Conservation (phyloP, 441 rosid species). For the Gossypium lobatum region DNA sequence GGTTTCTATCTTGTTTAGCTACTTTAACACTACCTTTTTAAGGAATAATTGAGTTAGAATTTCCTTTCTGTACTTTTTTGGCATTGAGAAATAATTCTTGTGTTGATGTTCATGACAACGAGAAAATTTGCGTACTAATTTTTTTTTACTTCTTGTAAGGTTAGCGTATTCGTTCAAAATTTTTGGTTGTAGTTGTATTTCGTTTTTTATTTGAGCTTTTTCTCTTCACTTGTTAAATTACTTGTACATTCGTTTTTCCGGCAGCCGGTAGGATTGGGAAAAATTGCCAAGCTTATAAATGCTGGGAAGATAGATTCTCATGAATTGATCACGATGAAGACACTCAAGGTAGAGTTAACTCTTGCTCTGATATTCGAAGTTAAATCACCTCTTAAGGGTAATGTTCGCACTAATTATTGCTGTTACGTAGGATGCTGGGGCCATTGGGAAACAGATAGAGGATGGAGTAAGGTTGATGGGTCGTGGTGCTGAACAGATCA, state of each 20-base stretch:
- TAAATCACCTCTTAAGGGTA: neutral
- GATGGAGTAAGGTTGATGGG: constrained; percentile 98
- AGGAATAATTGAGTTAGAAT: neutral
- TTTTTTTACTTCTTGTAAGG: neutral
- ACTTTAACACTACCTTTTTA: neutral
- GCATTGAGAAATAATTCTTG: neutral
- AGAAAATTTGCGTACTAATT: neutral
- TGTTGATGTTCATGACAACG: neutral
- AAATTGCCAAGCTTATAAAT: constrained; percentile 82
- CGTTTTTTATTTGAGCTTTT: neutral
- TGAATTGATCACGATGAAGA: constrained; percentile 91
- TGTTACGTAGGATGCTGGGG: constrained; percentile 57
- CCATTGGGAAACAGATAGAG: constrained; percentile 81
- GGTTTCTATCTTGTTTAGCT: neutral
- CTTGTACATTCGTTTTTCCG: constrained; percentile 15
- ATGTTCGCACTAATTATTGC: neutral
- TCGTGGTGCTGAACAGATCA: constrained; percentile 76
- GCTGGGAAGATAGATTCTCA: constrained; percentile 92
- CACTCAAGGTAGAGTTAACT: constrained; percentile 60
- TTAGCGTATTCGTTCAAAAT: neutral
- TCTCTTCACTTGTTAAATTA: neutral
- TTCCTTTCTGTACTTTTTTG: neutral
- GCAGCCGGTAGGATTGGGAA: constrained; percentile 96
- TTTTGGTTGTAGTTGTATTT: constrained; percentile 1
- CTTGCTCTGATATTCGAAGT: constrained; percentile 6